Conservation (phyloP, 1,284 basidiomycete genomes). For the Heliocybe sulcata region DNA sequence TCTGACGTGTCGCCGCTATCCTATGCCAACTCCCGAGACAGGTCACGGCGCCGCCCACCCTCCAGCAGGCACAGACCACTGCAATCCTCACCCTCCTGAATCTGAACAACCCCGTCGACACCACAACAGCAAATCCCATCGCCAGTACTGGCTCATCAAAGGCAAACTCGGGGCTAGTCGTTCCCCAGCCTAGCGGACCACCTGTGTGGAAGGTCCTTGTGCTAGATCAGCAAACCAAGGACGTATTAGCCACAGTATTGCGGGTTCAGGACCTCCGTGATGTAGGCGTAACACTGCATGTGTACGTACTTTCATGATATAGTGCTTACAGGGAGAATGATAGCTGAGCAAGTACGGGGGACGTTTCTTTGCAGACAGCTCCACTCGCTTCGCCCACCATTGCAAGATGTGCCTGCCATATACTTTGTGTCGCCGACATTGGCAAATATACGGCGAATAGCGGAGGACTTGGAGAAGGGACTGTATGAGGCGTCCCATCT, state of each 20-base stretch:
- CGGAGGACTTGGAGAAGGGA: slow-evolving; percentile 79
- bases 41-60: slow-evolving; percentile 33
- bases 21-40: slow-evolving; percentile 5
- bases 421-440: slow-evolving; percentile 95
- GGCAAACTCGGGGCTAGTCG: slow-evolving; percentile 22
- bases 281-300: slow-evolving; percentile 94
- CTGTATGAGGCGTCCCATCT: slow-evolving; percentile 94
- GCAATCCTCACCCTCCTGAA: slow-evolving; percentile 53
- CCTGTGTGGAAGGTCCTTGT: slow-evolving; percentile 97
- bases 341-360: slow-evolving; percentile 1
- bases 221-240: slow-evolving; percentile 92
- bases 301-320: slow-evolving; percentile 47
- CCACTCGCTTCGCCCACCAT: slow-evolving; percentile 81
- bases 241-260: slow-evolving; percentile 91
- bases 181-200: slow-evolving; percentile 52
- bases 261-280: slow-evolving; percentile 96
- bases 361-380: slow-evolving; percentile 60
- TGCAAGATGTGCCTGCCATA: slow-evolving; percentile 94
- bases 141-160: slow-evolving; percentile 25
- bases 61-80: slow-evolving; percentile 76
- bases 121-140: slow-evolving; percentile 15
- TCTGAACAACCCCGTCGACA: slow-evolving; percentile 27
- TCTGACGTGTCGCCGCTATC: background rate
- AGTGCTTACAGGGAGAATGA: background rate
- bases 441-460: slow-evolving; percentile 83